Percentiles rank a stretch among this genome's conserved stretches.
These are phyloP conservation scores for Cercospora sp. DNA, from an alignment of 2,329 filamentous ascomycete species.

Conservation along the genomic window DNA sequence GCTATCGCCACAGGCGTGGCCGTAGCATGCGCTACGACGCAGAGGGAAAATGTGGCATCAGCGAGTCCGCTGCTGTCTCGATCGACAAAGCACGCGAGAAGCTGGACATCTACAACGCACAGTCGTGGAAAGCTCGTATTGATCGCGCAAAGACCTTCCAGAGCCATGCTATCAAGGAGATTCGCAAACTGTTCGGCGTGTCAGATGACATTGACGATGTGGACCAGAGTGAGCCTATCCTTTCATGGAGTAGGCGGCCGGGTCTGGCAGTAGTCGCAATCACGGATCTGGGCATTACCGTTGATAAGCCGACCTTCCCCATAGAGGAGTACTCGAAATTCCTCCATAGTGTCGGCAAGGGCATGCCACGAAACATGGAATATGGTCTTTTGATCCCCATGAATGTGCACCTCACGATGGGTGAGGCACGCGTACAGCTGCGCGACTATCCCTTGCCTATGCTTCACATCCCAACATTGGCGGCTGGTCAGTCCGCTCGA, in stretches of 20 bases:
- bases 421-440: conserved; percentile 80
- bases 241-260: conserved; percentile 81
- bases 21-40: conserved; percentile 70
- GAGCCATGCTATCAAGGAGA: conserved; percentile 72
- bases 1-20: conserved; percentile 28
- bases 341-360: conserved; percentile 88
- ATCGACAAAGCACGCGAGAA: conserved; percentile 73
- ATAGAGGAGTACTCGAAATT: conserved; percentile 79
- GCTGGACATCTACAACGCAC: conserved; percentile 77
- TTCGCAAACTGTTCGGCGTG: conserved; percentile 79
- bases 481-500: conserved; percentile 74
- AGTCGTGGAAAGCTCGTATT: conserved; percentile 90
- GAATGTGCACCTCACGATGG: conserved; percentile 85
- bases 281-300: conserved; percentile 76
- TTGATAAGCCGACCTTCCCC: conserved; percentile 93
- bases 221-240: conserved; percentile 79
- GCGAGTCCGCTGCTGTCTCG: conserved; percentile 68
- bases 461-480: conserved; percentile 82
- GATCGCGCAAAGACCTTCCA: conserved; percentile 71
- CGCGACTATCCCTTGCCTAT: conserved; percentile 93
- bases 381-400: conserved; percentile 89
- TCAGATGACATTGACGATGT: conserved; percentile 76
- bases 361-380: conserved; percentile 87
- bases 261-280: conserved; percentile 78
- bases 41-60: conserved; percentile 71